Evolutionary conservation across 805 yeast genomes (phyloP).

Genomic region (Yarrowia deformans): DNA sequence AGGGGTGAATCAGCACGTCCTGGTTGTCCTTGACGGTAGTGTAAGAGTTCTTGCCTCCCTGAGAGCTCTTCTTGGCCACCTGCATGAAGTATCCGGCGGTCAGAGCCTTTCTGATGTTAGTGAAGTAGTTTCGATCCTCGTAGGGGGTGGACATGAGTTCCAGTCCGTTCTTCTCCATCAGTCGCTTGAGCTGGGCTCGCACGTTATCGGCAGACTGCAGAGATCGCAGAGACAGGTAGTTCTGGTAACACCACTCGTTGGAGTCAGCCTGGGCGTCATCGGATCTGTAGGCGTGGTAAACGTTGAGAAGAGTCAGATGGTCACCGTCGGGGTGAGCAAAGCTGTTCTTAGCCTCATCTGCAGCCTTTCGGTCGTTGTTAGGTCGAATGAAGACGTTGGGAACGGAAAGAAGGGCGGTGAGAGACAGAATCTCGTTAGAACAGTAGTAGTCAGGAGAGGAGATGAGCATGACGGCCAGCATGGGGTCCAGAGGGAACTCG

Average conservation of each 20-base stretch:
- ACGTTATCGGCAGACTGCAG: slow-evolving; percentile 86
- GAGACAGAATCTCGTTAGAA: slow-evolving; percentile 85
- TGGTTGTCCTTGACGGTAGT: slow-evolving; percentile 94
- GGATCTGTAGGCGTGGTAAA: slow-evolving; percentile 79
- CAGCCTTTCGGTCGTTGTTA: slow-evolving; percentile 80
- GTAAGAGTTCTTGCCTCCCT: slow-evolving; percentile 60
- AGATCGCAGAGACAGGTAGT: slow-evolving; percentile 84
- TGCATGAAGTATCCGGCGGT: slow-evolving; percentile 98
- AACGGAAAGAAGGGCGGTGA: slow-evolving; percentile 89
- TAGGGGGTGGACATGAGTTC: slow-evolving; percentile 73
- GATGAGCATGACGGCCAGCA: slow-evolving; percentile 90
- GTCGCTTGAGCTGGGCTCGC: slow-evolving; percentile 77
- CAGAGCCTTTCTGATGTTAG: slow-evolving; percentile 83
- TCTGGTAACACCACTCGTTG: slow-evolving; percentile 89
- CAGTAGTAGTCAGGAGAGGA: slow-evolving; percentile 86
- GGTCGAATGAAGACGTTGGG: slow-evolving; percentile 97
- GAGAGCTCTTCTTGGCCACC: slow-evolving; percentile 80
- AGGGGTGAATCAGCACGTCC: slow-evolving; percentile 93
- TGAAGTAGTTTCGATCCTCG: slow-evolving; percentile 70
- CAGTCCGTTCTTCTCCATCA: slow-evolving; percentile 83
- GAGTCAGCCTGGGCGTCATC: slow-evolving; percentile 69
- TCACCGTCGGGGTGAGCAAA: slow-evolving; percentile 97
- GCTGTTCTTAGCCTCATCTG: slow-evolving; percentile 85
- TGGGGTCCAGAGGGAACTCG: slow-evolving; percentile 93
- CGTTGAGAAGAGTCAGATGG: slow-evolving; percentile 88